Evolutionary conservation across 179 eudicot species (phyloP), one percentile per base, ranked within the genome.

Genomic region (Beta macrorhiza): DNA sequence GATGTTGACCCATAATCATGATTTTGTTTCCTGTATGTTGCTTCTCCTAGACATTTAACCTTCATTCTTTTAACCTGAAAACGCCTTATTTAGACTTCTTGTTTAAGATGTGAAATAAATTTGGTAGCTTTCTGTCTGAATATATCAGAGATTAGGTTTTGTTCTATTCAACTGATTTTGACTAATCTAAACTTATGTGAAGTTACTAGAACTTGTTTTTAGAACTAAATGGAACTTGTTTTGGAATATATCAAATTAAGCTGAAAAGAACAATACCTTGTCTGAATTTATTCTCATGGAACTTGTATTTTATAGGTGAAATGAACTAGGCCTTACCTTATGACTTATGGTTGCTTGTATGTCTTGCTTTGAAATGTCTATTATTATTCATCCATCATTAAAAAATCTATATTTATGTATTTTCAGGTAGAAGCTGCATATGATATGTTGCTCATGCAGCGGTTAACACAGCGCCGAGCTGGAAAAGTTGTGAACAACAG

Each of bases 381-480:
- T 25, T 25, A 25, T 25, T 25, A 49, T 49, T 49, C 57, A 10
- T 58, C 61, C 14, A 25, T 12, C 49, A 57, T 44, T 68, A 37
- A 84, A 76, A 25, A 78, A 53, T 64, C 42, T 42, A 10, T 16
- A 59, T 80, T 64, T 22, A 61, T 68, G 13, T 64, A 25, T 78
- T 77, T 75, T 55, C 90, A 96, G 99, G 98, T 91, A 32, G 99
- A 96, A 84, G 97, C 97, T 88, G 99, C 99, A 84, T 96, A 96
- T 89, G 99, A 96, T 85, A 92, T 94, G 97, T 82, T 96, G 87
- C 97, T 96, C 74, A 91, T 96, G 99, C 93, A 96, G 85, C 94
- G 98, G 86, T 87, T 96, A 84, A 89, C 95, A 67, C 96, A 94
- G 80, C 82, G 98, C 49, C 90, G 93, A 90, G 91, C 99, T 5